Evolutionary conservation across 495 filamentous ascomycete species (phyloP), one percentile per base, ranked within the genome.

Genomic region (Tuber melanosporum): DNA sequence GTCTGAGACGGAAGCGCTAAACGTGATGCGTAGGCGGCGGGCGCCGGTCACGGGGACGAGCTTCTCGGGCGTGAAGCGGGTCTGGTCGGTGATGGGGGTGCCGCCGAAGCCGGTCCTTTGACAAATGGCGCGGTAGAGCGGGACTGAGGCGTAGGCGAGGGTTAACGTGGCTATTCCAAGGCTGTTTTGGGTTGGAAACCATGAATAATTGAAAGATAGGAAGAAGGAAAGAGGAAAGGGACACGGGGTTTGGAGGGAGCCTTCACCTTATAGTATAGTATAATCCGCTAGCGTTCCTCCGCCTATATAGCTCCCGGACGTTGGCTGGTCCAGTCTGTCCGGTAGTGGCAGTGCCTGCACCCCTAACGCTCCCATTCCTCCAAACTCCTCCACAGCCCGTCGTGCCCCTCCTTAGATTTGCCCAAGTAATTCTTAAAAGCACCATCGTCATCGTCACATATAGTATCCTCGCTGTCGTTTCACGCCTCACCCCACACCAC

Each of bases 91-190:
- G 75, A 98, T 90, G 20, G 95, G 95, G 82, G 96, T 94, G 32
- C 95, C 95, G 79, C 93, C 93, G 91, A 92, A 99, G 81, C 95
- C 95, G 3, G 93, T 98, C 57, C 95, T 94, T 84, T 96, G 93
- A 86, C 95, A 99, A 82, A 99, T 97, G 92, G 97, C 78, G 41
- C 75, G 66, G 87, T 99, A 99, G 84, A 98, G 87, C 41, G 95
- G 95, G 75, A 99, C 95, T 62, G 94, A 96, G 74, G 95, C 95
- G 84, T 99, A 99, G 9, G 94, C 93, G 41, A 98, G 88, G 43
- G 93, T 94, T 70, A 96, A 91, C 9, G 94, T 98, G 76, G 92
- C 95, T 73, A 99, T 82, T 74, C 81, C 81, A 45, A 83, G 72
- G 46, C 81, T 83, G 44, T 5, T 47, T 52, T 74, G 77, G 71